phyloP scores from a whole-genome alignment of 305 asterid species.

The Andrographis paniculata region DNA sequence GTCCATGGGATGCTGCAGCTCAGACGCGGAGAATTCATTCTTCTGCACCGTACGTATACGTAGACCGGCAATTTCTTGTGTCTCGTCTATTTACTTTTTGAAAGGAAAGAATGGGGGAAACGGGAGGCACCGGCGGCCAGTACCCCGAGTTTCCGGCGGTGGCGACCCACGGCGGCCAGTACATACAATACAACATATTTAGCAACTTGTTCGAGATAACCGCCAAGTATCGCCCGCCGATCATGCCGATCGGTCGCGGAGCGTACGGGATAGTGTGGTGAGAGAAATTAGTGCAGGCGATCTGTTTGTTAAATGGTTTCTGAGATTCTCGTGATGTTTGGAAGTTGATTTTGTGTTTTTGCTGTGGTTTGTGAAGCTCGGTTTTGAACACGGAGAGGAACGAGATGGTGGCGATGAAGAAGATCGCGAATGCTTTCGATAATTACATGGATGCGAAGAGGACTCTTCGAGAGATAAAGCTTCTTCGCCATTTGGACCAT shows the following conservation, averaged over 20 bases:
- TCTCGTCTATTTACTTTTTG: background rate
- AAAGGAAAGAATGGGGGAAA: slow-evolving; percentile 23
- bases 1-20: too few relatives aligned
- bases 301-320: background rate
- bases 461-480: slow-evolving; percentile 70
- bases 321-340: background rate
- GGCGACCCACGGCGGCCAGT: slow-evolving; percentile 44
- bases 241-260: slow-evolving; percentile 63
- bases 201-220: slow-evolving; percentile 47
- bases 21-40: background rate
- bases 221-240: slow-evolving; percentile 47
- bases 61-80: too few relatives aligned
- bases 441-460: slow-evolving; percentile 83
- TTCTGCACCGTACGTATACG: too few relatives aligned
- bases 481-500: slow-evolving; percentile 66
- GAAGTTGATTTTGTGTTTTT: background rate
- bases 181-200: slow-evolving; percentile 37
- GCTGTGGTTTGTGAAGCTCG: slow-evolving; percentile 2
- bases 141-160: slow-evolving; percentile 36
- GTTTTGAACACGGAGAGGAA: slow-evolving; percentile 47
- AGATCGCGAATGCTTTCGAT: slow-evolving; percentile 89
- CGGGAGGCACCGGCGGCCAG: slow-evolving; percentile 25
- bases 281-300: background rate
- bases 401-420: slow-evolving; percentile 95
- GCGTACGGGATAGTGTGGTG: slow-evolving; percentile 75